Evolutionary conservation across 2,329 filamentous ascomycete genomes (phyloP).

Genomic region (Clonostachys solani): DNA sequence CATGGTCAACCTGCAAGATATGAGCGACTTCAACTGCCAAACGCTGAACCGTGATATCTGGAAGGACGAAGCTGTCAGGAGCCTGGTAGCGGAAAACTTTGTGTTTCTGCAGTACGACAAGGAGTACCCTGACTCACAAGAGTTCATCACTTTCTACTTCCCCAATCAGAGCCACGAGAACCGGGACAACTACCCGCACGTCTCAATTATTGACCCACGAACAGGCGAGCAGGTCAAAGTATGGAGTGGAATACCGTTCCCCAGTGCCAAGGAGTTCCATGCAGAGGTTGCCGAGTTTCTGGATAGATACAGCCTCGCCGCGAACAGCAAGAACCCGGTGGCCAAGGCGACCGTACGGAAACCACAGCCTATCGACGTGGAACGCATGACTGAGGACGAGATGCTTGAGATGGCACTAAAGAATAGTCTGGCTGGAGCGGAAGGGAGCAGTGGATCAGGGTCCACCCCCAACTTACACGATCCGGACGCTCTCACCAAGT

Average conservation of each 20-base stretch:
- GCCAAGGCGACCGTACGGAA: constrained; percentile 61
- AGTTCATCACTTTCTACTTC: constrained; percentile 92
- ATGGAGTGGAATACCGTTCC: constrained; percentile 83
- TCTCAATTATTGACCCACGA: constrained; percentile 90
- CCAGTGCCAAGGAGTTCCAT: constrained; percentile 74
- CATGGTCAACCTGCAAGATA: constrained; percentile 91
- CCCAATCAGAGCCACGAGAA: constrained; percentile 65
- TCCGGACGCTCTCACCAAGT: constrained; percentile 83
- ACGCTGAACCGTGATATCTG: constrained; percentile 91
- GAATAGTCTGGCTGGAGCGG: constrained; percentile 65
- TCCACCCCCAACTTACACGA: constrained; percentile 60
- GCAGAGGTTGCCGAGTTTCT: constrained; percentile 92
- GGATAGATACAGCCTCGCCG: constrained; percentile 89
- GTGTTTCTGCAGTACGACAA: constrained; percentile 94
- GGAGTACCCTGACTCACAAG: constrained; percentile 70
- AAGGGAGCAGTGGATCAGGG: constrained; percentile 25
- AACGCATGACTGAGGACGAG: constrained; percentile 92
- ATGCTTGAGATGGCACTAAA: constrained; percentile 93
- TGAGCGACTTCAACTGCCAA: constrained; percentile 91
- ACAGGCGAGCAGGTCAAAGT: constrained; percentile 97
- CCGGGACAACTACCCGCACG: constrained; percentile 89
- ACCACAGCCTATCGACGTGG: constrained; percentile 68
- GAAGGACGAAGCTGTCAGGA: constrained; percentile 77
- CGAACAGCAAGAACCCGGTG: constrained; percentile 89
- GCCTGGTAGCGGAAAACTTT: constrained; percentile 87